Evolutionary conservation across 2,329 filamentous ascomycete genomes (phyloP), one percentile per base, ranked within the genome.

Genomic region (Niveomyces coronatus): DNA sequence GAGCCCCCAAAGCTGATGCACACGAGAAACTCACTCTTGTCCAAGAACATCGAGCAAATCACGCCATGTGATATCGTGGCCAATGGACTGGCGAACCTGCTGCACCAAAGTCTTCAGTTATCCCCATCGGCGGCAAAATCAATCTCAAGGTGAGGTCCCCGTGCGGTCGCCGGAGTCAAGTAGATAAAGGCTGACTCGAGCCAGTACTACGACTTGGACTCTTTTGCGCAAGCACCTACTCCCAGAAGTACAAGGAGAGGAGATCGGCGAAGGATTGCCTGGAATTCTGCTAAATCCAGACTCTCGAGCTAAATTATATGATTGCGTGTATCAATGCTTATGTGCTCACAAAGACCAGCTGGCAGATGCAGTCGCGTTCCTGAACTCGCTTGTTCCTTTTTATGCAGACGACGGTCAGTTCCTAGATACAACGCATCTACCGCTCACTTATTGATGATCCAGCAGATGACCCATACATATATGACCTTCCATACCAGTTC

Each of bases 211-310:
- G 30, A 53, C 53, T 18, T 30, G 54, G 55, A 52, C 60, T 3
- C 53, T 87, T 1, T 75, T 86, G 47, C 72, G 68, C 51, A 71
- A 63, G 39, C 79, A 82, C 48, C 61, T 87, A 1, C 85, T 85
- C 47, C 81, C 82, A 0, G 64, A 68, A 1, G 53, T 60, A 14
- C 27, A 37, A 11, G 29, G 15, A n/a, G n/a, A 20, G 14, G 22
- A 15, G 11, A 43, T 20, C 44, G 50, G 38, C 42, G 53, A 49
- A 10, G 13, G 22, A 33, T 61, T 57, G 41, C 64, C 53, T 15
- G 58, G 31, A 8, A 60, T 65, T 18, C 49, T 75, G 5, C 61
- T 85, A 34, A 67, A 76, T 42, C 56, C 59, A 3, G 51, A 64
- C 22, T 79, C 77, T 8, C 68, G 82, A 18, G 60, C 64, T 17